phyloP scores from a whole-genome alignment of 2,329 filamentous ascomycete species.

The Ophiostoma quercus region DNA sequence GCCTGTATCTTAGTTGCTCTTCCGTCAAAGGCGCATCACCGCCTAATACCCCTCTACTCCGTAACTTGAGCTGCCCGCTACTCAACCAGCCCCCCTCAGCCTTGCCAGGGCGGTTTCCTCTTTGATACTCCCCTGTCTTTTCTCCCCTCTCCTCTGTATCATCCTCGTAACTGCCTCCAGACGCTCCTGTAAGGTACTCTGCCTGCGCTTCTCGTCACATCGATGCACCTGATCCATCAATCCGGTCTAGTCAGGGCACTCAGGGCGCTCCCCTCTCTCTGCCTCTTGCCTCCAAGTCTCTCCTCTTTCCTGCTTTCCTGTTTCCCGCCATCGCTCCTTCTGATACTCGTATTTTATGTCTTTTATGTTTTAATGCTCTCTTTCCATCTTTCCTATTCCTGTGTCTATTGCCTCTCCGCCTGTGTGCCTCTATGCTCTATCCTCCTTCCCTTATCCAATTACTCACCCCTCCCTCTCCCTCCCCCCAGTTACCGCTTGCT shows the following conservation, averaged over 20 bases:
- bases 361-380: neutral
- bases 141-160: neutral
- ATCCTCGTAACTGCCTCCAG: neutral
- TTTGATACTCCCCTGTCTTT: neutral
- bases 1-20: neutral
- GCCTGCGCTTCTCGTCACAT: slow-evolving; percentile 1
- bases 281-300: neutral
- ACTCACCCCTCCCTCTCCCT: slow-evolving; percentile 8
- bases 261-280: slow-evolving; percentile 9
- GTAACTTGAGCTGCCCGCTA: neutral
- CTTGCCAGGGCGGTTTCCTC: slow-evolving; percentile 12
- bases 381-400: neutral
- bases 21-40: neutral
- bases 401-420: neutral
- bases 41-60: slow-evolving; percentile 2
- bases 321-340: neutral
- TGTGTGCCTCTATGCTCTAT: neutral
- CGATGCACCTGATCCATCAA: slow-evolving; percentile 16
- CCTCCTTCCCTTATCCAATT: neutral
- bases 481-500: neutral
- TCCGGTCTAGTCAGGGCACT: slow-evolving; percentile 15
- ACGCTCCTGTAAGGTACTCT: slow-evolving; percentile 12
- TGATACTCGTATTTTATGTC: neutral
- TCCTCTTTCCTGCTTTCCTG: neutral
- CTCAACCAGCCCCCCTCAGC: slow-evolving; percentile 6